Conservation (phyloP, 2,329 filamentous ascomycete genomes). For the Clarireedia homoeocarpa region DNA sequence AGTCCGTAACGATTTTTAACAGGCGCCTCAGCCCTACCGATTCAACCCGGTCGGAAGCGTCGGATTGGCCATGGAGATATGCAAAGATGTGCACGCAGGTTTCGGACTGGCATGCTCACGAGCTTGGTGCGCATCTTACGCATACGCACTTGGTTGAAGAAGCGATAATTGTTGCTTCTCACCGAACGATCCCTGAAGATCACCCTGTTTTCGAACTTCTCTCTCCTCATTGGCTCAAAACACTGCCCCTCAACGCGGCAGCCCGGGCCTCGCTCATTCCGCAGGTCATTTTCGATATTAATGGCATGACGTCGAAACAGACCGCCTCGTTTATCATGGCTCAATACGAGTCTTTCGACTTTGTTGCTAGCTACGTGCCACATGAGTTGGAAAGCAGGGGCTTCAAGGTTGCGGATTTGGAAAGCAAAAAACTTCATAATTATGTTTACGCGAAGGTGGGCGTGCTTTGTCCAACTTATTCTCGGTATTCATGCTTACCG, state of each 20-base stretch:
- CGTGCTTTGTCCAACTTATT: background rate
- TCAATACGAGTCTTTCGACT: conserved; percentile 5
- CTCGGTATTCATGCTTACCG: background rate
- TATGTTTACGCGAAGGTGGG: background rate
- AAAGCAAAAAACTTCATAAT: background rate
- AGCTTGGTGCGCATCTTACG: conserved; percentile 39
- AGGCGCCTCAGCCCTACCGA: conserved; percentile 31
- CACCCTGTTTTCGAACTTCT: conserved; percentile 38
- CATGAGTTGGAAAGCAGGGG: background rate
- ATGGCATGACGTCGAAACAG: background rate
- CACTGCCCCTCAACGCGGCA: conserved; percentile 40
- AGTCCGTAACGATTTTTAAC: conserved; percentile 44
- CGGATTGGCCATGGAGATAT: conserved; percentile 45
- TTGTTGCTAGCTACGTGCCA: background rate
- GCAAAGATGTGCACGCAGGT: conserved; percentile 43
- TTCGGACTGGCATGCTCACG: conserved; percentile 42
- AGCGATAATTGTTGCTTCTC: conserved; percentile 38
- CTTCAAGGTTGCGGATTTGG: background rate
- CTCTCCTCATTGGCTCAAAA: conserved; percentile 42
- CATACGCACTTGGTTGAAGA: conserved; percentile 41
- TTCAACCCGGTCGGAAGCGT: conserved; percentile 28
- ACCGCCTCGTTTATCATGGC: background rate
- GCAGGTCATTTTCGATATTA: conserved; percentile 34
- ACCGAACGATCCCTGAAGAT: conserved; percentile 34
- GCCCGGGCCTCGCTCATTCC: conserved; percentile 39